Conservation (phyloP, 805 yeast genomes). For the Babjeviella inositovora region DNA sequence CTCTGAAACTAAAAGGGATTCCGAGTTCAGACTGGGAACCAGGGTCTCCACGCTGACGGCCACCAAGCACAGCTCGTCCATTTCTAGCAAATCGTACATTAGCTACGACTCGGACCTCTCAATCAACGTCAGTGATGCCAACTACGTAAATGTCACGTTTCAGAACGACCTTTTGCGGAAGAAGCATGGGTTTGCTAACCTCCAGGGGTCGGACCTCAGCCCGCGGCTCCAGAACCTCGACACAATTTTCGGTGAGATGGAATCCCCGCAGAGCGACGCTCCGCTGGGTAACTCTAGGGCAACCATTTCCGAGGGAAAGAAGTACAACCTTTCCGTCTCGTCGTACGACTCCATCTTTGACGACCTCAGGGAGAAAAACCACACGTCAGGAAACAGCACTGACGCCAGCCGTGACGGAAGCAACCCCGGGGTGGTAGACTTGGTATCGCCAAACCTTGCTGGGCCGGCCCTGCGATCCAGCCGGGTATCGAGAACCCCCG, state of each 20-base stretch:
- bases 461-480: conserved; percentile 15
- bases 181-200: neutral
- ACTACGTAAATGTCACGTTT: neutral
- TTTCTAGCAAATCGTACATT: conserved; percentile 2
- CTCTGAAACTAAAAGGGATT: conserved; percentile 1
- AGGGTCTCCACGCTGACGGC: too few species aligned
- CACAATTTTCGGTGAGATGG: conserved; percentile 2
- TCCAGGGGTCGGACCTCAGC: neutral
- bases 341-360: too few species aligned
- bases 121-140: neutral
- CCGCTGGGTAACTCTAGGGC: too few species aligned
- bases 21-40: too few species aligned
- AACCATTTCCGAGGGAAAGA: too few species aligned
- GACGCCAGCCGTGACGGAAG: too few species aligned
- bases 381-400: too few species aligned
- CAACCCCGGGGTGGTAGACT: too few species aligned
- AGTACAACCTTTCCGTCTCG: too few species aligned
- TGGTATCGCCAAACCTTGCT: too few species aligned
- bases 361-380: too few species aligned
- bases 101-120: conserved; percentile 3
- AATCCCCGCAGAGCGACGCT: conserved; percentile 6
- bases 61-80: neutral
- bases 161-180: neutral
- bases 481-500: conserved; percentile 5
- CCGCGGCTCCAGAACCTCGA: conserved; percentile 2